A percentile compares a stretch with the other conserved stretches of the same genome.
Conservation (phyloP, 192 early-diverging fungal species). For the Fimicolochytrium jonesii region DNA sequence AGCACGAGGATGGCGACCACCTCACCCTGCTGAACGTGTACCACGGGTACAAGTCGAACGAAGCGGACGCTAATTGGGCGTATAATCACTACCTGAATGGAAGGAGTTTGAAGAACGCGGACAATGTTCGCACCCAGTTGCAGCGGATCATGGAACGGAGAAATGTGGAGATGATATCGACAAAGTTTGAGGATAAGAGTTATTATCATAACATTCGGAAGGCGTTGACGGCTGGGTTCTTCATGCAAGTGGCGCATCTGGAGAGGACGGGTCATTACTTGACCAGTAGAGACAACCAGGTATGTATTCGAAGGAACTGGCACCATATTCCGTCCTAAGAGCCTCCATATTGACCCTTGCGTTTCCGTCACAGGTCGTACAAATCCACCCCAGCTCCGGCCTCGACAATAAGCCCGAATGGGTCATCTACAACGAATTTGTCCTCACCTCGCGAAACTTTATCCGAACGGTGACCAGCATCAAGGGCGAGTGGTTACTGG, state of each 20-base stretch:
- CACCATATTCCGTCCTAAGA: too few relatives aligned
- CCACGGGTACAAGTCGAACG: conserved; percentile 78
- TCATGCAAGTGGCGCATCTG: conserved; percentile 97
- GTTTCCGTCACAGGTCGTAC: conserved; percentile 66
- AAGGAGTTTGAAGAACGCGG: conserved; percentile 84
- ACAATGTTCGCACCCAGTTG: conserved; percentile 66
- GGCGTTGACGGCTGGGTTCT: conserved; percentile 89
- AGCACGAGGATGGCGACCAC: conserved; percentile 94
- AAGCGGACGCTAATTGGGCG: conserved; percentile 83
- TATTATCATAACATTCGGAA: conserved; percentile 88
- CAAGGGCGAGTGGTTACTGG: conserved; percentile 69
- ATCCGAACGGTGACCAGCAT: conserved; percentile 91
- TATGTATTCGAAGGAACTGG: too few relatives aligned
- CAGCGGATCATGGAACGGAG: conserved; percentile 66
- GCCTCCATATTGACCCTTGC: too few relatives aligned
- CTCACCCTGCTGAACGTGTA: conserved; percentile 96
- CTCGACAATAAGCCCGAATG: conserved; percentile 93
- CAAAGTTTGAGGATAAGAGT: conserved; percentile 42
- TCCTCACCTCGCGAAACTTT: conserved; percentile 91
- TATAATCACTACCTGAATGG: conserved; percentile 90
- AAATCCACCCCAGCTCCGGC: conserved; percentile 87
- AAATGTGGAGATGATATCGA: conserved; percentile 60
- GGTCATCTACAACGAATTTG: conserved; percentile 99
- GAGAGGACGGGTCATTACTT: conserved; percentile 80
- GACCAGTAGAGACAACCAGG: conserved; percentile 96